Base-by-base conservation (phyloP, 1,284 basidiomycete genomes). In the Rhodotorula sp. region DNA sequence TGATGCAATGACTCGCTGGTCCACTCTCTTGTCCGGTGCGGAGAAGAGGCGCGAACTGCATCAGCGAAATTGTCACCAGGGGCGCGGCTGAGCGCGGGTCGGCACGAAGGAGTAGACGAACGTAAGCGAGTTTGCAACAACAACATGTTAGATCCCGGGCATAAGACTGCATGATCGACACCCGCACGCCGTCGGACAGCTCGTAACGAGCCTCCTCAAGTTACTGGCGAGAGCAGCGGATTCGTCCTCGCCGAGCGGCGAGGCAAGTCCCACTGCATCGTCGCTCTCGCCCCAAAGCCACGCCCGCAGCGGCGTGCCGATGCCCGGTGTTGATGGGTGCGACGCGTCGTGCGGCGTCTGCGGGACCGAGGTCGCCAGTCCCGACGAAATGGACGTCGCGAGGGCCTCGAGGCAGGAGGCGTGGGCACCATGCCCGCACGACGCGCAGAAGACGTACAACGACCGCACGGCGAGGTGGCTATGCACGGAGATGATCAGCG, bases 361-460 rank as follows among this genome's bases (percentile, higher is more conserved):
- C 21, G 57, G 61, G 19, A 27, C 27, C 12, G 61, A 68, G 25
- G 61, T 32, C 22, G 44, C 29, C 55, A 57, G 39, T 29, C 9
- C 12, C 17, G 32, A 39, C 12, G 63, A 46, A 36, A 70, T 60
- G 17, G 60, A 39, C 9, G 64, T 36, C 25, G 61, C 57, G 65
- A 69, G 73, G 9, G 32, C n/a, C 8, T 61, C 59, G 25, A 75
- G 69, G 51, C 76, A 77, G 6, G 44, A 48, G 1, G 68, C 59
- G 54, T 77, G 76, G 2, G 71, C 71, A 25, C 73, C 76, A 37
- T 77, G 76, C 5, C 76, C 76, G 51, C 76, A 77, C 17, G 54
- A 44, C 3, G 66, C 69, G 61, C 76, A 75, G n/a, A 71, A 64
- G 10, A 73, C 32, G 66, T 68, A 65, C n/a, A 75, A 57, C 21